Conservation (phyloP, 2,329 filamentous ascomycete species). For the Aspergillus pseudoviridinutans region DNA sequence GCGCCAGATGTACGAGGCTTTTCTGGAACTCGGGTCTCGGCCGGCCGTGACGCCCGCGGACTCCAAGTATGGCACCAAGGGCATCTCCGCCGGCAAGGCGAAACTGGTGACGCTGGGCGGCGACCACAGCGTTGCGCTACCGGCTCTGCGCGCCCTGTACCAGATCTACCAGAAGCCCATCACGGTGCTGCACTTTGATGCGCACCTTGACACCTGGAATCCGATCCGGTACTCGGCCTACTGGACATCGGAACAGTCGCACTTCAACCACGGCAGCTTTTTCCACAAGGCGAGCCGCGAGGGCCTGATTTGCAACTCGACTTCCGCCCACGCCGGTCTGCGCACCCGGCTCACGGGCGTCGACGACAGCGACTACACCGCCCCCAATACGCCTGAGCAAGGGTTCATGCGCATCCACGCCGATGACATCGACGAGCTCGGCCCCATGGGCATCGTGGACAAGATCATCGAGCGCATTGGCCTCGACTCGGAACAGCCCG, state of each 20-base stretch:
- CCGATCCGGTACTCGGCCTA: slow-evolving; percentile 70
- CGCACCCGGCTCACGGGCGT: slow-evolving; percentile 68
- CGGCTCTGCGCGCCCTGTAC: slow-evolving; percentile 63
- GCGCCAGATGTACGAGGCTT: slow-evolving; percentile 78
- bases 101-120: slow-evolving; percentile 68
- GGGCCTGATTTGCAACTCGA: slow-evolving; percentile 69
- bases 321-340: slow-evolving; percentile 76
- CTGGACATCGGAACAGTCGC: slow-evolving; percentile 66
- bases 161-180: slow-evolving; percentile 60
- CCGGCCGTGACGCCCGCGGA: slow-evolving; percentile 31
- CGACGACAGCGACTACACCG: slow-evolving; percentile 63
- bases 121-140: slow-evolving; percentile 68
- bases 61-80: slow-evolving; percentile 24
- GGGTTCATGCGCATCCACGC: slow-evolving; percentile 77
- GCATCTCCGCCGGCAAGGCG: slow-evolving; percentile 35
- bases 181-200: slow-evolving; percentile 72
- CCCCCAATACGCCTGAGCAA: slow-evolving; percentile 63
- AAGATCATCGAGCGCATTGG: slow-evolving; percentile 69
- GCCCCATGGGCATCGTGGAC: slow-evolving; percentile 65
- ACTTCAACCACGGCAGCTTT: slow-evolving; percentile 87
- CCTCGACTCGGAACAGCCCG: slow-evolving; percentile 60
- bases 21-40: slow-evolving; percentile 61
- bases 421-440: slow-evolving; percentile 83
- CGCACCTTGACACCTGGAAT: slow-evolving; percentile 82
- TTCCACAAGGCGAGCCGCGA: slow-evolving; percentile 85